Evolutionary conservation across 2,329 filamentous ascomycete genomes (phyloP).

Genomic region (Coniochaeta sp.): DNA sequence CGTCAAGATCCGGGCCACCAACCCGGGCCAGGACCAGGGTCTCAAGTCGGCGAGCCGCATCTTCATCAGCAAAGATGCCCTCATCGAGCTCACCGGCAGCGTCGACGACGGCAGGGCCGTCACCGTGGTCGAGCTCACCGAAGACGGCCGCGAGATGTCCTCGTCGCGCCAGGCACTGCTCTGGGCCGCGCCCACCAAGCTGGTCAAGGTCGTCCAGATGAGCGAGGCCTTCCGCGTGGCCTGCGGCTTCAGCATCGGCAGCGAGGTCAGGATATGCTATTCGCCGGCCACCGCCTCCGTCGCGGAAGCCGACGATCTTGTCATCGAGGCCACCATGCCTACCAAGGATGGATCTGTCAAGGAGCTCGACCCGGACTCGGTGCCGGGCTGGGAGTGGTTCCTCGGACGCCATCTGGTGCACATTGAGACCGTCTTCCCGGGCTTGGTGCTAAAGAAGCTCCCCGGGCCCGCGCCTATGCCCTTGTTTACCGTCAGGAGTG

Average conservation of each 20-base stretch:
- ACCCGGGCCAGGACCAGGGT: conserved; percentile 28
- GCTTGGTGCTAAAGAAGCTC: conserved; percentile 62
- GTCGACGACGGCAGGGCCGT: conserved; percentile 32
- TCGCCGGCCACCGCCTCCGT: conserved; percentile 38
- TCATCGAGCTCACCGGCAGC: conserved; percentile 34
- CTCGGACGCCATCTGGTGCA: conserved; percentile 22
- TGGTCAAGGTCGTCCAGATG: conserved; percentile 64
- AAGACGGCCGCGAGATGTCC: conserved; percentile 7
- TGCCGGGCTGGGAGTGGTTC: conserved; percentile 27
- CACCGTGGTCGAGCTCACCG: conserved; percentile 13
- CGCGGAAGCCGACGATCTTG: conserved; percentile 48
- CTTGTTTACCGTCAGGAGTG: conserved; percentile 50
- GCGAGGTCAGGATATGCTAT: conserved; percentile 55
- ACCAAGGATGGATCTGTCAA: conserved; percentile 22
- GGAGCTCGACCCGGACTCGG: conserved; percentile 21
- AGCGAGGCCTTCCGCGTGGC: conserved; percentile 66
- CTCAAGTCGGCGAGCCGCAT: conserved; percentile 36
- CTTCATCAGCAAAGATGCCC: conserved; percentile 39
- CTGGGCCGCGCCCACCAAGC: conserved; percentile 45
- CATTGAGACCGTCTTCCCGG: conserved; percentile 62
- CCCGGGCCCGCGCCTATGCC: conserved; percentile 48
- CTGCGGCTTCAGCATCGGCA: conserved; percentile 65
- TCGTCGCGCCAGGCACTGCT: conserved; percentile 37
- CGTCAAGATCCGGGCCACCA: conserved; percentile 13
- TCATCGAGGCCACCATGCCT: conserved; percentile 50